phyloP scores from a whole-genome alignment of 371 early-diverging fungal genomes.

The Nematocida ausubeli region DNA sequence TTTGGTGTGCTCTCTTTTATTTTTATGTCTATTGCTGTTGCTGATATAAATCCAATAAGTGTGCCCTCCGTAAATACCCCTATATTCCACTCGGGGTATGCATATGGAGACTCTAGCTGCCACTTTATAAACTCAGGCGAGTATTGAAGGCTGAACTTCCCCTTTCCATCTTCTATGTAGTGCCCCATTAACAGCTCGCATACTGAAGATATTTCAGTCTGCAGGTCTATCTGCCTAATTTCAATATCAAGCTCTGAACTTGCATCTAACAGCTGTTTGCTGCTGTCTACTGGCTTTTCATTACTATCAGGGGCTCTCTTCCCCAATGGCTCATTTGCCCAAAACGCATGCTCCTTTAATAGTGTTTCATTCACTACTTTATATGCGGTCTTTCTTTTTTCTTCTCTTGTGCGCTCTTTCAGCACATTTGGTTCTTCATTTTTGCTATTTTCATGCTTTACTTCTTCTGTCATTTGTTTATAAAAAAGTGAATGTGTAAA shows the following conservation, averaged over 20 bases:
- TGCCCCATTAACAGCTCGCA: conserved; percentile 56
- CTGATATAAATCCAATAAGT: conserved; percentile 67
- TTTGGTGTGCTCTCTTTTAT: conserved; percentile 34
- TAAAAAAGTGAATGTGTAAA: conserved; percentile 30
- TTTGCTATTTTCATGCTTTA: neutral
- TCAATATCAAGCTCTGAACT: neutral
- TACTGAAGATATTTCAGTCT: conserved; percentile 39
- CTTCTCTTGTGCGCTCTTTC: conserved; percentile 5
- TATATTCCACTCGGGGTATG: conserved; percentile 57
- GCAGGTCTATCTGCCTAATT: conserved; percentile 27
- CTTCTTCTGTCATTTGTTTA: conserved; percentile 49
- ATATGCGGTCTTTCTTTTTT: conserved; percentile 10
- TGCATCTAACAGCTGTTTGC: conserved; percentile 2
- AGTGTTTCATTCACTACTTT: conserved; percentile 19
- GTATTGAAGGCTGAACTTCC: conserved; percentile 58
- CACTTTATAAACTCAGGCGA: conserved; percentile 57
- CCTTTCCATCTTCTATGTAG: conserved; percentile 61
- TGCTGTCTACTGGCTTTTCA: conserved; percentile 4
- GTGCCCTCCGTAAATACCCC: conserved; percentile 43
- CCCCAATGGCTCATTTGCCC: conserved; percentile 65
- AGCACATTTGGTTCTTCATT: neutral
- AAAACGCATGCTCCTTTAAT: conserved; percentile 54
- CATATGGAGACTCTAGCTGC: conserved; percentile 50
- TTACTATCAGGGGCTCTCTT: neutral
- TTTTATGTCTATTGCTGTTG: conserved; percentile 46